Evolutionary conservation across 2,329 filamentous ascomycete genomes (phyloP), one percentile per base, ranked within the genome.

Genomic region (Beauveria varroae): DNA sequence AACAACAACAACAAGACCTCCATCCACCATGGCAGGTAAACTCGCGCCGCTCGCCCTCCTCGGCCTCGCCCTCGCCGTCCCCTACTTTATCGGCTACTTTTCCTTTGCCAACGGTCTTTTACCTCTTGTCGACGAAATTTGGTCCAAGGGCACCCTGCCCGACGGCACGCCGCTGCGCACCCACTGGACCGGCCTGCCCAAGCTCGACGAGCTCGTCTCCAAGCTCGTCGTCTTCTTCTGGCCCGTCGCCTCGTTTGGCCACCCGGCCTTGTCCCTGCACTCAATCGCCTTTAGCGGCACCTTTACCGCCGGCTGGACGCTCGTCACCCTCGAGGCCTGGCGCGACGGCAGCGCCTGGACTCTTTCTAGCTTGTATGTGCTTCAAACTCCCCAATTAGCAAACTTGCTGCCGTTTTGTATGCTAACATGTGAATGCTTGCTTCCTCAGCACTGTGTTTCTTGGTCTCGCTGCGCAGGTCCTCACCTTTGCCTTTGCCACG

Each of bases 291-390:
- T 67, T 22, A 63, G 65, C 14, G 66, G 66, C 34, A 61, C 65
- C 2, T 66, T 65, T 60, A 26, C 46, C 18, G 63, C 65, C 16
- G 61, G 59, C 1, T 67, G 64, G 64, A 47, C 62, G 0, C 60
- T 67, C 16, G 57, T 65, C 8, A 63, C 63, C 44, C 57, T 67
- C 28, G 66, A 67, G 60, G 64, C 66, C 46, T 66, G 66, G 66
- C 61, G 66, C 43, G 50, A 37, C 7, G 66, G 65, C 20, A 65
- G 57, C 20, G 52, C 54, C 9, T 50, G 64, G 43, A 63, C 64
- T 9, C 22, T 60, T 2, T 63, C 63, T 24, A 64, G 63, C 18
- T 63, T 65, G 66, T 67, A 59, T 60, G 66, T 37, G 10, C 10
- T 30, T 34, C 30, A 12, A 3, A 5, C 30, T 12, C 9, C 3